phyloP scores from a whole-genome alignment of 176 grass and related monocot genomes.

The Phoenix dactylifera region DNA sequence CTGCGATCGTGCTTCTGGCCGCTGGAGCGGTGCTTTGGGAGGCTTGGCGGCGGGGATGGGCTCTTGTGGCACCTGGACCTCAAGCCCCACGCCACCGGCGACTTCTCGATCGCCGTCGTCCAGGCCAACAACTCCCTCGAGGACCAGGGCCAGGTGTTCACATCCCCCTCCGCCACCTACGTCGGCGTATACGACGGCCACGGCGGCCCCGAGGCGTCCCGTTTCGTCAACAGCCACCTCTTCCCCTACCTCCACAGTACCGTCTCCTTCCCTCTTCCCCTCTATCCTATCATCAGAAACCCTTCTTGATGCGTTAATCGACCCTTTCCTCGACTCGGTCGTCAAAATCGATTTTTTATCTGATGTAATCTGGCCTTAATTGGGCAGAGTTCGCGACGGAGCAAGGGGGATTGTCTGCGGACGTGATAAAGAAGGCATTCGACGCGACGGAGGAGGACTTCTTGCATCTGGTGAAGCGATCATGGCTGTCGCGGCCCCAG shows the following conservation, averaged over 20 bases:
- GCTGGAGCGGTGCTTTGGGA: slow-evolving; percentile 13
- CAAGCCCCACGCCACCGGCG: slow-evolving; percentile 23
- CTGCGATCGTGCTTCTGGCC: slow-evolving; percentile 13
- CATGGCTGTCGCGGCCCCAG: slow-evolving; percentile 9
- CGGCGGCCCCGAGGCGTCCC: slow-evolving; percentile 25
- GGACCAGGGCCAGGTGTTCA: slow-evolving; percentile 34
- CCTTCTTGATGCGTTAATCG: background rate
- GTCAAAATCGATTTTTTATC: background rate
- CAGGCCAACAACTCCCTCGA: slow-evolving; percentile 27
- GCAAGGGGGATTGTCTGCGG: slow-evolving; percentile 5
- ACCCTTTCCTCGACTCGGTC: background rate
- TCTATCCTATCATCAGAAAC: background rate
- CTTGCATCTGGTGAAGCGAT: slow-evolving; percentile 14
- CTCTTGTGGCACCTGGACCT: slow-evolving; percentile 27
- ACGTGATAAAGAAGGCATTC: slow-evolving; percentile 30
- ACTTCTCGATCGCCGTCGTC: slow-evolving; percentile 33
- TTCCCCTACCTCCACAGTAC: slow-evolving; percentile 30
- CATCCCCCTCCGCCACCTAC: slow-evolving; percentile 22
- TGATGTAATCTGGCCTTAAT: background rate
- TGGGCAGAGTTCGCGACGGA: slow-evolving; percentile 15
- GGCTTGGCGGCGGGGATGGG: background rate
- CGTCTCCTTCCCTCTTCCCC: background rate
- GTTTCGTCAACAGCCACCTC: slow-evolving; percentile 28
- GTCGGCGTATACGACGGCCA: slow-evolving; percentile 47
- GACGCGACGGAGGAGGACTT: slow-evolving; percentile 30